These are phyloP conservation scores for Angophora floribunda DNA, from an alignment of 345 rosid species.

Conservation along the genomic window DNA sequence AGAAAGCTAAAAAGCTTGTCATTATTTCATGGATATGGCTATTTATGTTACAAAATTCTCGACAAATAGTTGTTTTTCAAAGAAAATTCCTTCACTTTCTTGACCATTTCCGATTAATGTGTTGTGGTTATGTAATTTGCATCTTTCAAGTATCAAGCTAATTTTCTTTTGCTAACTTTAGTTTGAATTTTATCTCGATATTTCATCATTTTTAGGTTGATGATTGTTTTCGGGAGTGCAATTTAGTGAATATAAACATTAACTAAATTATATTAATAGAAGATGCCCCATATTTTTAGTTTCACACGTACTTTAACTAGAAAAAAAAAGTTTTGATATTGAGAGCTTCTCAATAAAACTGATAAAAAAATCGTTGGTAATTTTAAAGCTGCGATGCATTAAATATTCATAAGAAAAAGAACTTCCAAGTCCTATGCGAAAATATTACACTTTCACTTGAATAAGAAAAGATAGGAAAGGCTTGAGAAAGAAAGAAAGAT, in stretches of 20 bases:
- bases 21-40: neutral
- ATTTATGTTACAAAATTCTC: neutral
- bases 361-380: neutral
- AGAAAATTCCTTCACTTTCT: neutral
- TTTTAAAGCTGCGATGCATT: neutral
- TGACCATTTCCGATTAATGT: neutral
- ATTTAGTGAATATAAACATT: neutral
- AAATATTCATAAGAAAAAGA: neutral
- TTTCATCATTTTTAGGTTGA: neutral
- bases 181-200: neutral
- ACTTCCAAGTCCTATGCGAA: neutral
- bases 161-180: neutral
- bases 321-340: neutral
- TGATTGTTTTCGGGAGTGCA: neutral
- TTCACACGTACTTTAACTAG: neutral
- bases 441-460: neutral
- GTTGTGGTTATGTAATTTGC: neutral
- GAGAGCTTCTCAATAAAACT: neutral
- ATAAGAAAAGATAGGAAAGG: neutral
- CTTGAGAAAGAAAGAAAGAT: neutral
- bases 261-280: neutral
- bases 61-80: neutral
- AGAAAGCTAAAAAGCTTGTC: neutral
- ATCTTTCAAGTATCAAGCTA: neutral
- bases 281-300: neutral